Evolutionary conservation across 169 alveolate species (phyloP).

Genomic region (Cryptosporidium baileyi): DNA sequence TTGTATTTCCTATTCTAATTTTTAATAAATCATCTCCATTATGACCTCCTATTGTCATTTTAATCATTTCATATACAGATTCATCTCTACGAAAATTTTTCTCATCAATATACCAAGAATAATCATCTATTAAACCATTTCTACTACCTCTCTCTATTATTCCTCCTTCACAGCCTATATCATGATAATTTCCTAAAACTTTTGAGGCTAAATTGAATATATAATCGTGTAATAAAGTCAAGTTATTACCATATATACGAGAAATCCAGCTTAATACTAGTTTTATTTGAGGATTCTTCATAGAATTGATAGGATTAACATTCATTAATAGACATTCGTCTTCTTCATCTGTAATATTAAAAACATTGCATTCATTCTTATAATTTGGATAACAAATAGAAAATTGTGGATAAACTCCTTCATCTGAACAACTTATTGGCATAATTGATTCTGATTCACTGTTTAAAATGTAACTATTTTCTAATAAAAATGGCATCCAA

Average conservation of each 20-base stretch:
- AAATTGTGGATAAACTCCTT: constrained; percentile 55
- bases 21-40: not conserved
- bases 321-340: too few species aligned
- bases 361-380: not conserved
- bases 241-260: constrained; percentile 38
- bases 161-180: not conserved
- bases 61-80: constrained; percentile 42
- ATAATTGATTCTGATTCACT: constrained; percentile 14
- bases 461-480: constrained; percentile 1
- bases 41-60: constrained; percentile 12
- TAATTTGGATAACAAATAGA: constrained; percentile 40
- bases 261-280: constrained; percentile 45
- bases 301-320: not conserved
- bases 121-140: constrained; percentile 20
- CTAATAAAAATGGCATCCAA: constrained; percentile 66
- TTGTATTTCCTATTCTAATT: not conserved
- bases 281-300: constrained; percentile 45
- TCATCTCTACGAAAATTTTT: constrained; percentile 30
- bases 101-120: constrained; percentile 39
- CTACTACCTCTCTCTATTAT: not conserved
- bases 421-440: constrained; percentile 67
- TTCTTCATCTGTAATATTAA: not conserved
- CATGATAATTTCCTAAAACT: constrained; percentile 39
- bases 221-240: constrained; percentile 38
- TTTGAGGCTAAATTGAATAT: constrained; percentile 37